These are phyloP conservation scores for Erysimum cheiri DNA, from an alignment of 441 rosid species.

Conservation along the genomic window DNA sequence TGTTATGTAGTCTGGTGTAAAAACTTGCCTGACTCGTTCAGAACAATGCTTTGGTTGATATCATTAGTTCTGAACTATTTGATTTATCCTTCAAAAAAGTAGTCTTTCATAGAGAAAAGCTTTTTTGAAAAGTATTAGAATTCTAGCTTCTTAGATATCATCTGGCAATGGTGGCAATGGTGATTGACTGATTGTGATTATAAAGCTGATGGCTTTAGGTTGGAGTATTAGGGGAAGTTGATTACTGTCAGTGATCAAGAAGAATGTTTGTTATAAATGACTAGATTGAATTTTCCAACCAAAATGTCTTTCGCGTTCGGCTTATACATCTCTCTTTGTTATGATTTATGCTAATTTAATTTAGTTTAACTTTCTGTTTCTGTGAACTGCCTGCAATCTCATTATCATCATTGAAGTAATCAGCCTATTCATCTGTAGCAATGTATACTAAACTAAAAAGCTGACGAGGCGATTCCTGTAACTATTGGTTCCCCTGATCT, in stretches of 20 bases:
- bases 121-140: neutral
- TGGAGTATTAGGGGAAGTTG: neutral
- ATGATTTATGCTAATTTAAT: too few species aligned
- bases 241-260: neutral
- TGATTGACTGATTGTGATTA: neutral
- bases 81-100: neutral
- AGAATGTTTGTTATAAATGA: slow-evolving; percentile 1
- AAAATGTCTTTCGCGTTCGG: neutral
- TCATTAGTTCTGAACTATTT: slow-evolving; percentile 1
- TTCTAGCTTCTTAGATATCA: slow-evolving; percentile 17
- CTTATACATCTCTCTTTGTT: too few species aligned
- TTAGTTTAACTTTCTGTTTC: neutral
- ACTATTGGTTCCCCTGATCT: neutral
- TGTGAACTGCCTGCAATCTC: slow-evolving; percentile 10
- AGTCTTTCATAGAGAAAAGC: neutral
- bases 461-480: neutral
- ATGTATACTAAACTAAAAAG: neutral
- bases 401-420: slow-evolving; percentile 1
- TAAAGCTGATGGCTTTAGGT: neutral
- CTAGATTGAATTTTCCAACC: slow-evolving; percentile 7
- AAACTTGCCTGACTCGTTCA: neutral
- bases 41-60: slow-evolving; percentile 5
- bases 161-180: neutral
- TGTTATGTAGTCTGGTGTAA: neutral
- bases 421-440: neutral